phyloP scores from a whole-genome alignment of 2,329 filamentous ascomycete species.

The Monilinia vaccinii-corymbosi region DNA sequence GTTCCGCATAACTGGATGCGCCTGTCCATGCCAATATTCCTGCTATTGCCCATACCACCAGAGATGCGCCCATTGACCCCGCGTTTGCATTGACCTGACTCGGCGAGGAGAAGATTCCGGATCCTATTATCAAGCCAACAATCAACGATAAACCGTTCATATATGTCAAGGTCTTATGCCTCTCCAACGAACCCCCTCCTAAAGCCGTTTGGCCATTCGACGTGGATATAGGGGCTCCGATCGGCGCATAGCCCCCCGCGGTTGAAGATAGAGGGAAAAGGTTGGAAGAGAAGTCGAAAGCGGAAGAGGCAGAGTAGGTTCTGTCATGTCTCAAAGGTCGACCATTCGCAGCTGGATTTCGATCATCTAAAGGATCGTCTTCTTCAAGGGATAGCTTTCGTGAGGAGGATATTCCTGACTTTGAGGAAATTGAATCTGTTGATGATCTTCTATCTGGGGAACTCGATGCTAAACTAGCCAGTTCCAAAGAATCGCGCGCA shows the following conservation, averaged over 20 bases:
- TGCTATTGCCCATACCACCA: slow-evolving; percentile 87
- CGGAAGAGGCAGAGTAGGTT: slow-evolving; percentile 83
- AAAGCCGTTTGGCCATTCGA: slow-evolving; percentile 46
- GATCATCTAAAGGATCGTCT: slow-evolving; percentile 67
- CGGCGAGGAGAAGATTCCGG: slow-evolving; percentile 91
- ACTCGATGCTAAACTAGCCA: slow-evolving; percentile 86
- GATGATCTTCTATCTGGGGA: slow-evolving; percentile 53
- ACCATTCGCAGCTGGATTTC: slow-evolving; percentile 40
- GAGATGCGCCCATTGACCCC: slow-evolving; percentile 79
- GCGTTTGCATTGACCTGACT: slow-evolving; percentile 87
- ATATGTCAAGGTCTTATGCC: slow-evolving; percentile 91
- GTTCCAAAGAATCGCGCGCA: slow-evolving; percentile 83
- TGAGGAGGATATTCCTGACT: slow-evolving; percentile 86
- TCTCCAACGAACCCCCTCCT: slow-evolving; percentile 77
- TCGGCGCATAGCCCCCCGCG: slow-evolving; percentile 69
- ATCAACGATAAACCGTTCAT: slow-evolving; percentile 88
- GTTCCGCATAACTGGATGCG: slow-evolving; percentile 86
- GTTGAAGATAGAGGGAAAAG: slow-evolving; percentile 88
- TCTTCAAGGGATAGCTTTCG: slow-evolving; percentile 81
- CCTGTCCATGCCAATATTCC: slow-evolving; percentile 95
- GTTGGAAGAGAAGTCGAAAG: slow-evolving; percentile 90
- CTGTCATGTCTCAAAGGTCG: slow-evolving; percentile 42
- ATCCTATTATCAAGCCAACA: slow-evolving; percentile 88
- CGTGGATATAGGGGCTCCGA: slow-evolving; percentile 64
- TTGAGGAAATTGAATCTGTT: slow-evolving; percentile 64